phyloP scores from a whole-genome alignment of 306 rosid genomes.

The Benincasa hispida region DNA sequence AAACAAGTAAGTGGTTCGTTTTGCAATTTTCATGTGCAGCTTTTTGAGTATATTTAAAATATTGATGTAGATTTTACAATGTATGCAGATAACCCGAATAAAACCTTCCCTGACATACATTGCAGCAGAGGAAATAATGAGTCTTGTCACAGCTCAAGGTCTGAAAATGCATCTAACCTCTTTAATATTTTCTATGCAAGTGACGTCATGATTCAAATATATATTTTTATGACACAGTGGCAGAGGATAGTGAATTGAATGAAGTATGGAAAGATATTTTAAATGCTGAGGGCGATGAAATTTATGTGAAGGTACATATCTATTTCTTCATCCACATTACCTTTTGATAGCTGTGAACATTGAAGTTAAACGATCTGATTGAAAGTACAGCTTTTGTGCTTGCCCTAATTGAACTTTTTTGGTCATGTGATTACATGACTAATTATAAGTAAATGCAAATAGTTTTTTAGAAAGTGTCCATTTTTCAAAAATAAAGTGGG shows the following conservation, averaged over 20 bases:
- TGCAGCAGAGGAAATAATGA: constrained; percentile 90
- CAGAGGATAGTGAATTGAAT: constrained; percentile 66
- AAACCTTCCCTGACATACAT: constrained; percentile 75
- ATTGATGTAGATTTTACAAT: background rate
- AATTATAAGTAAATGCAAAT: background rate
- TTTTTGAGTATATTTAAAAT: background rate
- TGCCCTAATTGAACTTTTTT: background rate
- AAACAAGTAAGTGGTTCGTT: constrained; percentile 58
- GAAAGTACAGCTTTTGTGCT: background rate
- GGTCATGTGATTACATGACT: background rate
- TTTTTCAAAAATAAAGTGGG: no score
- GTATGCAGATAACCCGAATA: constrained; percentile 56
- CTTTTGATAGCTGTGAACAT: background rate
- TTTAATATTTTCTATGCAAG: constrained; percentile 1
- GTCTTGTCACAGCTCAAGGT: constrained; percentile 99
- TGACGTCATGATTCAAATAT: background rate
- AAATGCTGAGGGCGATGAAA: constrained; percentile 91
- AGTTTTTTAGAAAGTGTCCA: no score
- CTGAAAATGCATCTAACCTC: constrained; percentile 8
- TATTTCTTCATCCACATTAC: background rate
- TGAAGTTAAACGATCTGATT: background rate
- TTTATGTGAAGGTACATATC: constrained; percentile 71
- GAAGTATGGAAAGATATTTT: constrained; percentile 93
- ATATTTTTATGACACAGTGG: constrained; percentile 56
- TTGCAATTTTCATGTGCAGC: background rate